These are phyloP conservation scores for Amaranthus palmeri DNA, from an alignment of 148 eudicot genomes.

Conservation along the genomic window DNA sequence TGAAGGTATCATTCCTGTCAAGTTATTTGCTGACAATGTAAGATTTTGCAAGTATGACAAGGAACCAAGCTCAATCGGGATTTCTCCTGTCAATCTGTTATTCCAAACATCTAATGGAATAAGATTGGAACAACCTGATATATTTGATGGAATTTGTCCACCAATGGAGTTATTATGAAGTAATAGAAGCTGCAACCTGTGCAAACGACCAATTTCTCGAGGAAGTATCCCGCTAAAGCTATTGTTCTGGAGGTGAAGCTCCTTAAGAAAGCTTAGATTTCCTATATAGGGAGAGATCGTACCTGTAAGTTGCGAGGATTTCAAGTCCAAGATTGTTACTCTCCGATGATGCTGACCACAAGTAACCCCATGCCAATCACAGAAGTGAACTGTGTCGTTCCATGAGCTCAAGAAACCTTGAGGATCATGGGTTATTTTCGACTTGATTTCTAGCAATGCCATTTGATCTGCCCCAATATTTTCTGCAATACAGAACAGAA, in stretches of 20 bases:
- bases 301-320: slow-evolving; percentile 9
- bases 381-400: slow-evolving; percentile 22
- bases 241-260: slow-evolving; percentile 9
- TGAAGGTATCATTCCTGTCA: slow-evolving; percentile 12
- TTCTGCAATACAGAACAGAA: not conserved
- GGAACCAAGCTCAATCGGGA: slow-evolving; percentile 9
- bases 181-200: slow-evolving; percentile 9
- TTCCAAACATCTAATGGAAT: not conserved
- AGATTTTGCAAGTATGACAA: slow-evolving; percentile 14
- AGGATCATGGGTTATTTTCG: slow-evolving; percentile 22
- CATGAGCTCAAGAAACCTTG: slow-evolving; percentile 14
- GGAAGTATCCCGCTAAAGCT: slow-evolving; percentile 27
- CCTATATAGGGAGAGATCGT: slow-evolving; percentile 25
- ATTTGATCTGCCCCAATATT: slow-evolving; percentile 11
- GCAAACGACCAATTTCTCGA: slow-evolving; percentile 24
- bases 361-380: slow-evolving; percentile 22
- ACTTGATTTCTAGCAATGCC: slow-evolving; percentile 23
- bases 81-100: slow-evolving; percentile 26
- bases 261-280: slow-evolving; percentile 22
- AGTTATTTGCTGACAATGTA: not conserved
- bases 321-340: slow-evolving; percentile 14
- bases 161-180: slow-evolving; percentile 14
- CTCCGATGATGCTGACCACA: slow-evolving; percentile 15
- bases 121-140: slow-evolving; percentile 20
- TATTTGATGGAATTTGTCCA: slow-evolving; percentile 23